Evolutionary conservation across 345 rosid genomes (phyloP).

Genomic region (Aquilaria yunnanensis): DNA sequence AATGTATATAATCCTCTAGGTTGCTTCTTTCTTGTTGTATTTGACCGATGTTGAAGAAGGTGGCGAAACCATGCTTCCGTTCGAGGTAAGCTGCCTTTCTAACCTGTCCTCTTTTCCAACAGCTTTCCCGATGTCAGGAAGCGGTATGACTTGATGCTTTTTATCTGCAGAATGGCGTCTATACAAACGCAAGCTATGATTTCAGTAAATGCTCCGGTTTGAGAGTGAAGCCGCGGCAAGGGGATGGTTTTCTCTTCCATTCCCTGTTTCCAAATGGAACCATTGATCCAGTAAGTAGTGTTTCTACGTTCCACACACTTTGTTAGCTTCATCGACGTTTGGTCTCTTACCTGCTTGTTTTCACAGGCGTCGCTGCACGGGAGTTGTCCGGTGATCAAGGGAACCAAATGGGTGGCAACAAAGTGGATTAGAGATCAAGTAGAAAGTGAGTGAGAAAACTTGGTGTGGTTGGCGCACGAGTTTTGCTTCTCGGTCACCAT

Average conservation of each 20-base stretch:
- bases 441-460: background rate
- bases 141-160: background rate
- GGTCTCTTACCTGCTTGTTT: conserved; percentile 5
- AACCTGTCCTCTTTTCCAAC: too few species aligned
- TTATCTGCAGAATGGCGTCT: conserved; percentile 38
- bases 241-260: conserved; percentile 65
- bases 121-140: background rate
- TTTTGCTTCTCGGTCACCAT: too few species aligned
- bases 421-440: conserved; percentile 65
- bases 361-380: conserved; percentile 50
- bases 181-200: conserved; percentile 37
- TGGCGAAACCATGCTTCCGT: conserved; percentile 68
- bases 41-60: conserved; percentile 62
- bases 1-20: conserved; percentile 20
- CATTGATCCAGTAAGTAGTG: conserved; percentile 41
- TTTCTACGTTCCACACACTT: background rate
- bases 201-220: conserved; percentile 44
- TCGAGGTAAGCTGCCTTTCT: conserved; percentile 34
- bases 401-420: conserved; percentile 70
- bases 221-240: conserved; percentile 51
- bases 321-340: background rate
- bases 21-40: conserved; percentile 60
- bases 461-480: too few species aligned
- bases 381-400: conserved; percentile 54
- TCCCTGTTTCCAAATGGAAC: conserved; percentile 52